These are phyloP conservation scores for Acer campestre DNA, from an alignment of 345 rosid species.

Conservation along the genomic window DNA sequence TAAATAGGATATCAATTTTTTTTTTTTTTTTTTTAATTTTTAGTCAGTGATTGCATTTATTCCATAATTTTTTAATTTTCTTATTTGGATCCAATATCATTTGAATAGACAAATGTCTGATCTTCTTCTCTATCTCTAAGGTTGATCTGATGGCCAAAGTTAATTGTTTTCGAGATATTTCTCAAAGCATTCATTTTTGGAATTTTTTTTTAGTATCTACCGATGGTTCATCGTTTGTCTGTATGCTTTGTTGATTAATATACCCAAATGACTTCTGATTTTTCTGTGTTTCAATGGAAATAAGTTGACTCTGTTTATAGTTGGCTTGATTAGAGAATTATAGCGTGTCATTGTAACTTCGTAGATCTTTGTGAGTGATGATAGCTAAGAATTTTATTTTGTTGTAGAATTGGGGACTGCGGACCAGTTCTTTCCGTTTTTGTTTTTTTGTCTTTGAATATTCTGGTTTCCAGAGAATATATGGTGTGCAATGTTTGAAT, in stretches of 20 bases:
- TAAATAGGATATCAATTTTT: not conserved
- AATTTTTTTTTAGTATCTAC: not conserved
- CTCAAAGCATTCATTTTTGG: not conserved
- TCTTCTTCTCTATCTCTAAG: not conserved
- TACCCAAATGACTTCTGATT: not conserved
- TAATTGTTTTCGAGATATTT: not conserved
- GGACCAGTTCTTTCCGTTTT: not conserved
- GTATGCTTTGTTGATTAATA: not conserved
- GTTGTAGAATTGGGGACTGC: not conserved
- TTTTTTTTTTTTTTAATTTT: no score
- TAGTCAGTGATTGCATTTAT: not conserved
- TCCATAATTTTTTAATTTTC: not conserved
- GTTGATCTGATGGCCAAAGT: not conserved
- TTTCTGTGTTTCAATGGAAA: not conserved
- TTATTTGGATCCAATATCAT: not conserved
- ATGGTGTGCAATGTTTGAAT: not conserved
- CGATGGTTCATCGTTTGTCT: not conserved
- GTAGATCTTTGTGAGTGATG: not conserved
- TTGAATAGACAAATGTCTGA: not conserved
- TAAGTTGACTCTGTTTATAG: not conserved
- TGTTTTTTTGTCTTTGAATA: not conserved
- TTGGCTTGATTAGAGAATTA: not conserved
- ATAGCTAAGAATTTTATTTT: no score
- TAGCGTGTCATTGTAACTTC: not conserved
- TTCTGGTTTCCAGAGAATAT: not conserved